Base-by-base conservation (phyloP, 23 red algal species). In the Gracilaria domingensis region DNA sequence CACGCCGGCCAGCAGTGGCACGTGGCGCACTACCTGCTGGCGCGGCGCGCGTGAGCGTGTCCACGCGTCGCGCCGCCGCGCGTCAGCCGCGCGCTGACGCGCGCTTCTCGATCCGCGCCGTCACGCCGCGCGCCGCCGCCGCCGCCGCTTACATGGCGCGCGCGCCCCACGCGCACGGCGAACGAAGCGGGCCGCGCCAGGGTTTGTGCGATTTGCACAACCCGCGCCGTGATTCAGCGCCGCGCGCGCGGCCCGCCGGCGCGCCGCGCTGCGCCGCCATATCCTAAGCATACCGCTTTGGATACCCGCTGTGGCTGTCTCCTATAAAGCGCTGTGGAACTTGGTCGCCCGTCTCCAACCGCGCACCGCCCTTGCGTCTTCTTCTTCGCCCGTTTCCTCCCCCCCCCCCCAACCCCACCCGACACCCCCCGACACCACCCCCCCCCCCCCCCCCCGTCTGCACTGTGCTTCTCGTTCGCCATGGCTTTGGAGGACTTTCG, bases 1-100 rank as follows among this genome's bases (percentile, higher is more conserved):
- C 80, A 94, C 65, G 64, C 82, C 74, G 97, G 97, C 0, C 80
- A 95, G 36, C 91, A 99, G 64, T 99, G 97, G 97, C 90, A 88
- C 79, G 94, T 99, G 28, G 81, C 92, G 53, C 97, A 99, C 82
- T 95, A 98, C 72, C 79, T 88, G 16, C 87, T 98, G 30, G 28
- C 12, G 26, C 90, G 90, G 50, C 91, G 55, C 20, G 53, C 29
- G 12, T 44, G 38, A 40, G 20, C 35, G 67, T 62, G 59, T 62
- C 24, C 23, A 24, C 45, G 7, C 12, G 45, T 5, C 45, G 12
- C 45, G 12, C 5, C 12, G 7, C 45, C 7, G 5, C 45, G 45
- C 45, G 5, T 48, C 45, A 64, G 59, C 7, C 59, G 59, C 59
- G 21, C 5, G 8, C 28, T 12, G 21, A 64, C 59, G 6, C 66